Evolutionary conservation across 2,329 filamentous ascomycete species (phyloP), one percentile per base, ranked within the genome.

Genomic region (Trichoderma sp.): DNA sequence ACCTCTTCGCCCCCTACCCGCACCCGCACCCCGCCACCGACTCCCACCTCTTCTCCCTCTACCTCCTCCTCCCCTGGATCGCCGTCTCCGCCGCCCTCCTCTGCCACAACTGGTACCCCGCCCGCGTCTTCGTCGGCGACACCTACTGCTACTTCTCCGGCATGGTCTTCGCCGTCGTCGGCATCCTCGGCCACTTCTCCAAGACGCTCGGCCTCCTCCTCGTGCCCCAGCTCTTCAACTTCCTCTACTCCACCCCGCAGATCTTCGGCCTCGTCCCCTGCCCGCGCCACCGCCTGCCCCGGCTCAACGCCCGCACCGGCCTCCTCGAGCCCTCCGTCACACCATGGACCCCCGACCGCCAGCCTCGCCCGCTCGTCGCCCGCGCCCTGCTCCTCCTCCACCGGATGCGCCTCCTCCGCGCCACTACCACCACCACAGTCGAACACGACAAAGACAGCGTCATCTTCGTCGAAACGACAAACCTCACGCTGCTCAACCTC

Each of bases 71-170:
- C 17, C 95, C 95, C 17, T 98, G 98, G 81, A 85, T 98, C 67
- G 95, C 93, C 57, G 95, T 97, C 62, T 97, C 93, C 7, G 78
- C 90, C 58, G 95, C 95, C 9, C 84, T 99, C 17, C 85, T 95
- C 73, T 87, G 80, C 75, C 93, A 99, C 81, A 99, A 99, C 78
- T 96, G 93, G 91, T 99, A 93, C 75, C 95, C 95, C 0, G 92
- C 94, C 26, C 89, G 88, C 72, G 95, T 98, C 10, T 99, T 99
- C 74, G 94, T 98, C 10, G 95, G 95, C 64, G 95, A 99, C 78
- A 99, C 95, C 4, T 99, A 98, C 83, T 99, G 95, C 84, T 99
- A 99, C 80, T 97, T 99, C 77, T 95, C 95, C 0, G 95, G 95
- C 70, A 99, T 99, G 93, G 91, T 98, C 45, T 99, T 99, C 75